These are phyloP conservation scores for Aeminium ludgeri DNA, from an alignment of 495 filamentous ascomycete genomes.

Conservation along the genomic window DNA sequence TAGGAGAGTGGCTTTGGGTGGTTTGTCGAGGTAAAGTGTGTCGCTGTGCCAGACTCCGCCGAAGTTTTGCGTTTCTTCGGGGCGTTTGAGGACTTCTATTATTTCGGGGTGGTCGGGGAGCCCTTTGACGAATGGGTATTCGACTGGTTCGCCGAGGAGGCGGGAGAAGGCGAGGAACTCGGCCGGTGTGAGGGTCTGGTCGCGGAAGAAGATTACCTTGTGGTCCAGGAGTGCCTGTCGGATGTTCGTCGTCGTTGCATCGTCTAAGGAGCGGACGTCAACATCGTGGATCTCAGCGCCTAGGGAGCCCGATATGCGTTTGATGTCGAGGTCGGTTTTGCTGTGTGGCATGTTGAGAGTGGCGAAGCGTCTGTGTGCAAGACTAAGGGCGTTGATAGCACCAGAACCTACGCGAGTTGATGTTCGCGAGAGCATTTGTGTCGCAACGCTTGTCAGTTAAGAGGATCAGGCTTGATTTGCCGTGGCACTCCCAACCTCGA, in stretches of 20 bases:
- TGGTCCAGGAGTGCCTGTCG: slow-evolving; percentile 26
- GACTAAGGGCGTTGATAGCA: too few species aligned
- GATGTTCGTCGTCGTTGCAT: background rate
- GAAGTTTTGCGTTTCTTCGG: slow-evolving; percentile 10
- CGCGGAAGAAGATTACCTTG: slow-evolving; percentile 28
- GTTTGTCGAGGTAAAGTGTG: slow-evolving; percentile 22
- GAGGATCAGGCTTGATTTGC: too few species aligned
- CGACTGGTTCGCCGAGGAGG: slow-evolving; percentile 15
- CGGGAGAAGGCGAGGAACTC: slow-evolving; percentile 6
- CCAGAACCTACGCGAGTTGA: too few species aligned
- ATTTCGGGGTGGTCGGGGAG: slow-evolving; percentile 10
- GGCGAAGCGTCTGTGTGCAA: too few species aligned
- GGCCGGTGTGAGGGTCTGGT: slow-evolving; percentile 25
- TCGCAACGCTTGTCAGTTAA: too few species aligned
- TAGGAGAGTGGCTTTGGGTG: slow-evolving; percentile 22
- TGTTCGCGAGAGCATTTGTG: too few species aligned
- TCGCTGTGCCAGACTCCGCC: slow-evolving; percentile 22
- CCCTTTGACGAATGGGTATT: slow-evolving; percentile 7
- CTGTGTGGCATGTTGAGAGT: background rate
- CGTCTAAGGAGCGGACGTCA: slow-evolving; percentile 4
- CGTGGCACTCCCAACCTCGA: too few species aligned
- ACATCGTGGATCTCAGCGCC: slow-evolving; percentile 10
- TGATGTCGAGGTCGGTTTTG: background rate
- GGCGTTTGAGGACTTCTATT: slow-evolving; percentile 14
- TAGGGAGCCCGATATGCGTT: slow-evolving; percentile 5